Base-by-base conservation (phyloP, 176 grass and related monocot species). In the Lolium rigidum region DNA sequence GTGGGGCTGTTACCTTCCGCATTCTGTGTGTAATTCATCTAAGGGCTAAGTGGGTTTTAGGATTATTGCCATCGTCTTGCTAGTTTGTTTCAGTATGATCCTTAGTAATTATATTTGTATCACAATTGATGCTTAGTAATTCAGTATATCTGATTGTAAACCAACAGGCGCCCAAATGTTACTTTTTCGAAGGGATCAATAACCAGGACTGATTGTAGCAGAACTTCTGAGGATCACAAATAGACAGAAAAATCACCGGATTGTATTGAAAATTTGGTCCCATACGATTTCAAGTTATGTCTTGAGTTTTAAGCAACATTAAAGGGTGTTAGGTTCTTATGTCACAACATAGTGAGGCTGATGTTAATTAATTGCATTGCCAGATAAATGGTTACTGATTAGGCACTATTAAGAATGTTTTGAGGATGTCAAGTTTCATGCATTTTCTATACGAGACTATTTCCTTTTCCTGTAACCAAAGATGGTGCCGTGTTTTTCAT, bases 261-360 rank as follows among this genome's bases (percentile, higher is more conserved):
- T 81, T 73, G 21, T 14, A 25, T 63, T 83, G 38, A 57, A 57
- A 62, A 72, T 35, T 57, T 78, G 49, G 6, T 52, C 56, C 8
- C 4, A 1, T 65, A 15, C 56, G n/a, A 79, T 31, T 59, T 83
- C 17, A 72, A 25, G 56, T 25, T 74, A 39, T 83, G 60, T 68
- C 80, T 84, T 84, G 38, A 83, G 43, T 47, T 84, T 20, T 24
- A 50, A 80, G 67, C 22, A 68, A 80, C 38, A 75, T 14, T 13
- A 72, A n/a, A 87, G 58, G 14, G 1, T 75, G 49, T 79, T 80
- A 52, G 76, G 26, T 51, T 71, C 7, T 80, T 31, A 3, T 83
- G 57, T 60, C 39, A 84, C 16, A 28, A 80, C 24, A 35, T 83
- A 44, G 2, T 69, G 63, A 55, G 18, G n/a, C 37, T 82, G 20